phyloP scores from a whole-genome alignment of 495 filamentous ascomycete species.

The Penicillium alfredii region DNA sequence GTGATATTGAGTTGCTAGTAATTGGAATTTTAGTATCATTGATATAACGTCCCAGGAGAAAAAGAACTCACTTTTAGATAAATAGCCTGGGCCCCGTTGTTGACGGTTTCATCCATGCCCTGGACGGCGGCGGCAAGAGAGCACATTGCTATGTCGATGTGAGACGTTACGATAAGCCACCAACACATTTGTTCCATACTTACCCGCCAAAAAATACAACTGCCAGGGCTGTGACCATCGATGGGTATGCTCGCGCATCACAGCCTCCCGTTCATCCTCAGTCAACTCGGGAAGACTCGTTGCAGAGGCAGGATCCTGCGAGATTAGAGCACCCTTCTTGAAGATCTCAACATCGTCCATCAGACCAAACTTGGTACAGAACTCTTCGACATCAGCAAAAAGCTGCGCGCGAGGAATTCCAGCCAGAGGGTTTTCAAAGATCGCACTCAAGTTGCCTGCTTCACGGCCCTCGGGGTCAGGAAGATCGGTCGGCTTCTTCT shows the following conservation, averaged over 20 bases:
- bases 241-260: conserved; percentile 45
- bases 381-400: conserved; percentile 44
- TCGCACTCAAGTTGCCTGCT: conserved; percentile 21
- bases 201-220: conserved; percentile 52
- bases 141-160: conserved; percentile 28
- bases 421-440: conserved; percentile 47
- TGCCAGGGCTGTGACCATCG: conserved; percentile 52
- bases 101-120: conserved; percentile 71
- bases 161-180: too few species aligned
- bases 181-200: too few species aligned
- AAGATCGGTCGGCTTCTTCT: conserved; percentile 3
- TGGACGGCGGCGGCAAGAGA: conserved; percentile 51
- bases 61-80: conserved; percentile 45
- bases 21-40: too few species aligned
- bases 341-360: conserved; percentile 39
- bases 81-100: conserved; percentile 70
- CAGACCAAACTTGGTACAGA: conserved; percentile 41
- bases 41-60: too few species aligned
- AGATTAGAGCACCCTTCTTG: conserved; percentile 49
- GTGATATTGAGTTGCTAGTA: neutral
- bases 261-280: conserved; percentile 38
- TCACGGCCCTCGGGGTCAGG: conserved; percentile 19
- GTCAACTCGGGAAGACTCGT: conserved; percentile 37
- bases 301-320: conserved; percentile 41
- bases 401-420: conserved; percentile 44